A percentile compares a stretch with the other conserved stretches of the same genome.
These are phyloP conservation scores for Dipodascus albidus DNA, from an alignment of 805 yeast species.

Conservation along the genomic window DNA sequence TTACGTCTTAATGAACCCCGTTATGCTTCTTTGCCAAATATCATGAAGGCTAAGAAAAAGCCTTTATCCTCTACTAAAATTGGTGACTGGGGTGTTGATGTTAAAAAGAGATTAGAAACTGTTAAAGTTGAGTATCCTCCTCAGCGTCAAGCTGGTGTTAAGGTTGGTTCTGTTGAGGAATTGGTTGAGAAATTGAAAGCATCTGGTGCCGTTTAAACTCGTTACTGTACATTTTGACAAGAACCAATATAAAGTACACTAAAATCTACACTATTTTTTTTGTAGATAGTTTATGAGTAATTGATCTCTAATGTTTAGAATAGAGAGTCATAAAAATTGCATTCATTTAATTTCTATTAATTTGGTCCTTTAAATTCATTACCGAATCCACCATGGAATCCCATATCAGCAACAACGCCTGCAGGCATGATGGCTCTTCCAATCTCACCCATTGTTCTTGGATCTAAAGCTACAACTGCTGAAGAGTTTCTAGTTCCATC, in stretches of 20 bases:
- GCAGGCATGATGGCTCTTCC: constrained; percentile 9
- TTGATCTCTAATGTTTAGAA: not conserved
- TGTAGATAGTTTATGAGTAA: not conserved
- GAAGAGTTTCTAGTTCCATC: constrained; percentile 8
- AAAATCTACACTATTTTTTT: not conserved
- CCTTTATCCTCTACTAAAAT: constrained; percentile 61
- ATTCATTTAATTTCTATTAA: too few relatives aligned
- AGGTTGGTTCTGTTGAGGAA: constrained; percentile 73
- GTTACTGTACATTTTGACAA: too few relatives aligned
- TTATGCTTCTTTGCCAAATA: constrained; percentile 88
- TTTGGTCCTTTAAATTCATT: too few relatives aligned
- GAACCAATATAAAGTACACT: too few relatives aligned
- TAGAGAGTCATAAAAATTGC: too few relatives aligned
- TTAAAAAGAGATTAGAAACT: constrained; percentile 52
- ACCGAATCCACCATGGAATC: constrained; percentile 16
- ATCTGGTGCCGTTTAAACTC: constrained; percentile 47
- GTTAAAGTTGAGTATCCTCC: constrained; percentile 79
- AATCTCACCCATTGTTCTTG: constrained; percentile 10
- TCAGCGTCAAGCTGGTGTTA: constrained; percentile 67
- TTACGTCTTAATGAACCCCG: constrained; percentile 90
- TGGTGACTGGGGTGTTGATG: constrained; percentile 59
- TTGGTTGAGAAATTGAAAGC: constrained; percentile 69
- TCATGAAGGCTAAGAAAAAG: constrained; percentile 98
- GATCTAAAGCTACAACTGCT: constrained; percentile 9
- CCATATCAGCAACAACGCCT: constrained; percentile 9